Base-by-base conservation (phyloP, 495 filamentous ascomycete species). In the Penicillium lividum region DNA sequence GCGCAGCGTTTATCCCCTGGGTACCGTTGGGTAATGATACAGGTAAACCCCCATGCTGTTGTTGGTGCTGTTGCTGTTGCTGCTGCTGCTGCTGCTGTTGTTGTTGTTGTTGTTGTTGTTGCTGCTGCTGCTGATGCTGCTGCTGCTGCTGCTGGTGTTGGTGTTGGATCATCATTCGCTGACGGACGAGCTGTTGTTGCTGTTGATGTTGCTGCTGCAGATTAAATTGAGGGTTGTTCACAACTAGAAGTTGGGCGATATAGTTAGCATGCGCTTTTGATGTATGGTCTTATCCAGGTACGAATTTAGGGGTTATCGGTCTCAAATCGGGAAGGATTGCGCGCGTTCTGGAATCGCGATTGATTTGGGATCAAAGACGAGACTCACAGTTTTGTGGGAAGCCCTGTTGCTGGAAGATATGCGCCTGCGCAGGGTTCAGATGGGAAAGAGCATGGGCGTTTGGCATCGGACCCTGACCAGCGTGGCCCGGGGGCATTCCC, bases 381-480 rank as follows among this genome's bases (percentile, higher is more conserved):
- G 38, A 75, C 75, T 64, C 64, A 78, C 75, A 76, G 43, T 75
- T 72, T 56, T 75, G 75, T 15, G 62, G 59, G 52, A 75, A 78
- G 28, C 82, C 82, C 42, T 78, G 82, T 43, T 83, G 83, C 61
- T 85, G 84, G 60, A 86, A 84, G 66, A 89, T 73, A 58, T 87
- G 86, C 54, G 77, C 77, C 62, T 88, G 84, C 29, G 80, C 78
- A 7, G 89, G 91, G 58, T 78, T 91, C 53, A 97, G 74, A 65
- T 96, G 91, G 48, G 87, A 87, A 60, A 96, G 71, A 40, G 90
- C 90, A 72, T 94, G 90, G 53, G 86, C 83, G 73, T 86, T 91
- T 7, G 87, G 89, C 34, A 80, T 82, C 34, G 74, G 85, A 45
- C 84, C 78, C 60, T 80, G 77, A 40, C 73, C 78, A 42, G 72